Evolutionary conservation across 2,329 filamentous ascomycete species (phyloP), one percentile per base, ranked within the genome.

Genomic region (Colletotrichum cereale): DNA sequence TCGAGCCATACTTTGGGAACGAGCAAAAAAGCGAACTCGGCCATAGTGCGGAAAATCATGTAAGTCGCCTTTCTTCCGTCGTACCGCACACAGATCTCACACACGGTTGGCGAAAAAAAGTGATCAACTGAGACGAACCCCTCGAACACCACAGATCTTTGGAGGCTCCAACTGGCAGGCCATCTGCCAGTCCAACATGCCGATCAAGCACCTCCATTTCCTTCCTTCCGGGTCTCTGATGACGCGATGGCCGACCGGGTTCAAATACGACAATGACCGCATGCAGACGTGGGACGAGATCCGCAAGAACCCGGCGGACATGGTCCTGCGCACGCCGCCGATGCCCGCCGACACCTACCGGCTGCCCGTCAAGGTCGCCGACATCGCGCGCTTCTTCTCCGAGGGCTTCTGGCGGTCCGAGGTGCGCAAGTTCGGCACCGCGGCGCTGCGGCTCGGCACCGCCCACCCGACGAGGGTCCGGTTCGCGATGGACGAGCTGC

Each of bases 321-420:
- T 64, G n/a, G 14, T 69, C 2, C n/a, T 71, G 18, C 26, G 42
- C 14, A 47, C n/a, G 8, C 48, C 52, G 5, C 29, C 24, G 7
- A n/a, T 60, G 6, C 18, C 24, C 0, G 36, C 62, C 16, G 47
- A 57, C 34, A 53, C 40, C 3, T 65, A 65, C 56, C 6, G 18
- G 14, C 34, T 44, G 3, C 48, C 18, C 24, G 55, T 58, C 34
- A 29, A 55, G 4, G 40, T 62, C 1, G 11, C 53, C 16, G 58
- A 61, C 18, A 50, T 68, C 2, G 48, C 60, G 1, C 73, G 73
- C 12, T 66, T 74, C 44, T 80, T 79, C 60, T 73, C 58, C 0
- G 63, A 76, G 12, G 71, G 68, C 10, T 80, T 78, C 67, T 80
- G 79, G 79, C 53, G 74, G 21, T 71, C 63, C 14, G 66, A 74